Base-by-base conservation (phyloP, 768 basidiomycete genomes). In the Clavaria fumosa region DNA sequence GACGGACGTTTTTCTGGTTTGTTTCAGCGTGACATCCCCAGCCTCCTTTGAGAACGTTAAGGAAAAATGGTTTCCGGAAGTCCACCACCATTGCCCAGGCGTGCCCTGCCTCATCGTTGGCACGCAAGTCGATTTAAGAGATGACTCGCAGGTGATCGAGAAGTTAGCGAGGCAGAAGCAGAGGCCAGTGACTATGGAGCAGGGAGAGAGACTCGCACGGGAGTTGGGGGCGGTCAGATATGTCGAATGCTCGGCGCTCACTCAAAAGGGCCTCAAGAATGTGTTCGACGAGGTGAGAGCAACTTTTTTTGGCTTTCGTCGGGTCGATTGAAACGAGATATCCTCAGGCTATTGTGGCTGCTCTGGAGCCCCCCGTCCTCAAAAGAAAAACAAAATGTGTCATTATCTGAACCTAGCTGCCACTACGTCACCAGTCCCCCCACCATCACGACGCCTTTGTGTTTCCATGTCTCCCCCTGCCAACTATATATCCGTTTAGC, bases 1-100 rank as follows among this genome's bases (percentile, higher is more conserved):
- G 64, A 99, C 95, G 43, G 95, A 99, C 53, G 95, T 97, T 41
- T 97, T 99, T 73, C 70, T 99, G 41, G 93, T 99, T 48, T 99
- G 95, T 64, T 99, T 97, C 70, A 91, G 86, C 53, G 95, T 99
- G 50, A 96, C 93, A 28, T 90, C 85, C 7, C 95, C 93, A 3
- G 93, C 95, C 20, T 93, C 89, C 34, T 99, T 96, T 55, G 95
- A 99, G 62, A 97, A 99, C 80, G 93, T 99, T 53, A 97, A 95
- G 73, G 95, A 99, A 64, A 99, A 99, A 59, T 99, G 95, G 95
- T 95, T 97, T 72, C 95, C 95, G 4, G 95, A 99, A 66, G 93
- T 99, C 38, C 91, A 91, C 57, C 95, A 97, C 57, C 95, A 99
- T 55, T 99, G 95, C 69, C 95, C 95, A 11, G 93, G 95, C 35